These are phyloP conservation scores for Sambucus nigra DNA, from an alignment of 129 eudicot species.

Conservation along the genomic window DNA sequence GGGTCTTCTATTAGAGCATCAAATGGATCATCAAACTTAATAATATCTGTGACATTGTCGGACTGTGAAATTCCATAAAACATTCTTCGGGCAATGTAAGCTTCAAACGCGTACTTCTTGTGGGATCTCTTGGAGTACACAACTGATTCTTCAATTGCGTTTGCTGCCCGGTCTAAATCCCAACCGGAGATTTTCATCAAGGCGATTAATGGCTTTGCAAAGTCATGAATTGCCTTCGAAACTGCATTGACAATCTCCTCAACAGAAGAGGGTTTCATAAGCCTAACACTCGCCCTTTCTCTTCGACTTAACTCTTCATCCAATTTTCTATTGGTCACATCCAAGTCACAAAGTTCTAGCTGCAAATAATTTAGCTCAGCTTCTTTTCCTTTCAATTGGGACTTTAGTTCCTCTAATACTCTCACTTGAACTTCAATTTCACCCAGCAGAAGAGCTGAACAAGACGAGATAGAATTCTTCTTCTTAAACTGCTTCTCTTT, in stretches of 20 bases:
- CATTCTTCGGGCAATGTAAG: conserved; percentile 56
- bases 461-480: conserved; percentile 24
- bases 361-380: conserved; percentile 23
- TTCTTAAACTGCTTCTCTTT: conserved; percentile 52
- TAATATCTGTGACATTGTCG: conserved; percentile 20
- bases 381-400: conserved; percentile 35
- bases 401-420: conserved; percentile 36
- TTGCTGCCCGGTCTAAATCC: conserved; percentile 62
- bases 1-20: conserved; percentile 47
- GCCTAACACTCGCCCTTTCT: conserved; percentile 23
- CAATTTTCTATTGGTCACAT: conserved; percentile 25
- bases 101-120: conserved; percentile 72
- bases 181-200: conserved; percentile 64
- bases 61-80: conserved; percentile 33
- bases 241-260: conserved; percentile 39
- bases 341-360: conserved; percentile 29
- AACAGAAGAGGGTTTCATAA: conserved; percentile 16
- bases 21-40: conserved; percentile 45
- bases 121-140: conserved; percentile 52
- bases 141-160: conserved; percentile 47
- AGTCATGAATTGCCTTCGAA: conserved; percentile 59
- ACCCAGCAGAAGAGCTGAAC: conserved; percentile 36
- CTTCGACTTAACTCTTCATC: conserved; percentile 23
- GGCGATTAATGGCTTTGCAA: conserved; percentile 63
- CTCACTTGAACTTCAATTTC: conserved; percentile 46